These are phyloP conservation scores for Babesia bovis DNA, from an alignment of 169 alveolate species.

Conservation along the genomic window DNA sequence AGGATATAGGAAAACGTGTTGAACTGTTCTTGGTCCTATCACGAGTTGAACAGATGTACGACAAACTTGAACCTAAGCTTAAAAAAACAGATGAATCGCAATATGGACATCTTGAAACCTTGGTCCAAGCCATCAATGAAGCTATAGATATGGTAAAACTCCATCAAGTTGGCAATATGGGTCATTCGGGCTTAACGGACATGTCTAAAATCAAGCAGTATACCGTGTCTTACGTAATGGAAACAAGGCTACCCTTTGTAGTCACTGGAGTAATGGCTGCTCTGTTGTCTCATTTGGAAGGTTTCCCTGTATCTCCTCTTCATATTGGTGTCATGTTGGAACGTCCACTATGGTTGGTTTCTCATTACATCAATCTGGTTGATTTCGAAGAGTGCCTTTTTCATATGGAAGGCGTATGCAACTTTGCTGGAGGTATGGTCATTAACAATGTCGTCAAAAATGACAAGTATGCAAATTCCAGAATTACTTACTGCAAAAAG, in stretches of 20 bases:
- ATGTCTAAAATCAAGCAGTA: slow-evolving; percentile 12
- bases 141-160: slow-evolving; percentile 17
- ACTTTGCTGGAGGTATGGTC: slow-evolving; percentile 9
- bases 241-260: slow-evolving; percentile 1
- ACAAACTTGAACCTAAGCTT: slow-evolving; percentile 11
- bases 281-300: slow-evolving; percentile 1
- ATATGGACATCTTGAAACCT: slow-evolving; percentile 2
- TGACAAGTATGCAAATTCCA: slow-evolving; percentile 16
- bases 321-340: slow-evolving; percentile 21
- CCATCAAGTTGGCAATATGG: slow-evolving; percentile 8
- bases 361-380: slow-evolving; percentile 25
- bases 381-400: slow-evolving; percentile 34
- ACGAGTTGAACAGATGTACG: slow-evolving; percentile 18
- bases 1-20: slow-evolving; percentile 19
- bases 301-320: slow-evolving; percentile 47
- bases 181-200: slow-evolving; percentile 3
- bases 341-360: slow-evolving; percentile 35
- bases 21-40: slow-evolving; percentile 25
- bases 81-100: neutral
- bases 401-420: slow-evolving; percentile 7
- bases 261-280: slow-evolving; percentile 15
- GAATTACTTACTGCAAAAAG: neutral
- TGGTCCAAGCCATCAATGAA: slow-evolving; percentile 24
- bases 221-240: slow-evolving; percentile 45
- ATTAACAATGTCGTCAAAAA: slow-evolving; percentile 20